These are phyloP conservation scores for Colletotrichum eleusines DNA, from an alignment of 2,329 filamentous ascomycete genomes.

Conservation along the genomic window DNA sequence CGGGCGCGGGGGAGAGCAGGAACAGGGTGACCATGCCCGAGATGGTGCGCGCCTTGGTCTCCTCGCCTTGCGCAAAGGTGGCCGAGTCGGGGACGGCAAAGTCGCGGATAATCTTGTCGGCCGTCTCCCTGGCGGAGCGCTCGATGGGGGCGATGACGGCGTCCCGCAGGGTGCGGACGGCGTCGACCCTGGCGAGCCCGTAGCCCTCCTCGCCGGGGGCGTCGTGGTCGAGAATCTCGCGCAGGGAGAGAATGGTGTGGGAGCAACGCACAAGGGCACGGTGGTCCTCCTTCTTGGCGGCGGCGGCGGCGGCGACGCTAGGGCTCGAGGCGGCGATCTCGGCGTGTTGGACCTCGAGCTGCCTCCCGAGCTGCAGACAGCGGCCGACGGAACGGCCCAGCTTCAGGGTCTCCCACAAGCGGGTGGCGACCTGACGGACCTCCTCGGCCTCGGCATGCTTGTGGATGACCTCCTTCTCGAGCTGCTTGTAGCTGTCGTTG, in stretches of 20 bases:
- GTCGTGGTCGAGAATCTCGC: slow-evolving; percentile 77
- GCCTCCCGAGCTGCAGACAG: slow-evolving; percentile 83
- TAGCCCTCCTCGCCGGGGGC: slow-evolving; percentile 79
- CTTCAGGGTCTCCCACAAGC: slow-evolving; percentile 83
- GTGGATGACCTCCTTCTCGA: slow-evolving; percentile 87
- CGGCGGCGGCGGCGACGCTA: slow-evolving; percentile 48
- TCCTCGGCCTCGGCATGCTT: slow-evolving; percentile 90
- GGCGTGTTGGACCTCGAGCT: slow-evolving; percentile 86
- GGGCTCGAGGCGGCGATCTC: slow-evolving; percentile 67
- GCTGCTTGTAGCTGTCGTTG: slow-evolving; percentile 85
- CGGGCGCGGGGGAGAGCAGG: slow-evolving; percentile 77
- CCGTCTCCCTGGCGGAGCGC: slow-evolving; percentile 75
- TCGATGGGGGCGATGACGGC: slow-evolving; percentile 80
- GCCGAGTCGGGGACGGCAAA: slow-evolving; percentile 75
- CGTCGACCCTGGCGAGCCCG: slow-evolving; percentile 79
- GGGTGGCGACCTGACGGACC: slow-evolving; percentile 80
- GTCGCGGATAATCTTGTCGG: slow-evolving; percentile 84
- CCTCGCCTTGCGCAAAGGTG: slow-evolving; percentile 77
- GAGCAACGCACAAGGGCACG: slow-evolving; percentile 84
- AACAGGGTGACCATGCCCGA: slow-evolving; percentile 84
- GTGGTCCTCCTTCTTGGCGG: slow-evolving; percentile 75
- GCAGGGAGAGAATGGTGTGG: slow-evolving; percentile 80
- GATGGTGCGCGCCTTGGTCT: slow-evolving; percentile 78
- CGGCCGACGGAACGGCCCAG: slow-evolving; percentile 82
- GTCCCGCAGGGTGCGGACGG: slow-evolving; percentile 77